These are phyloP conservation scores for Rubroshorea leprosula DNA, from an alignment of 345 rosid genomes.

Conservation along the genomic window DNA sequence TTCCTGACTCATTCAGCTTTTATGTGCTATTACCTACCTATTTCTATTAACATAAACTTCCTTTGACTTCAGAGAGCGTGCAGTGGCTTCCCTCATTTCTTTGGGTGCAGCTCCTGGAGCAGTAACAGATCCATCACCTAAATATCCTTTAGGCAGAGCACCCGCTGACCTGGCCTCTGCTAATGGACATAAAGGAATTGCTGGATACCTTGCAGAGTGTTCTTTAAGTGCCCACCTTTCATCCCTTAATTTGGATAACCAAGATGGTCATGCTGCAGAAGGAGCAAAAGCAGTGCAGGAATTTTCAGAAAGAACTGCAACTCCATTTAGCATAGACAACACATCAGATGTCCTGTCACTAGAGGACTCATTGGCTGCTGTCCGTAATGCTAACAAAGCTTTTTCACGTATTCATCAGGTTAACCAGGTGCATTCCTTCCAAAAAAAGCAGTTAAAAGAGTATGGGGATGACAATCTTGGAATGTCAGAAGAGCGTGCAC, in stretches of 20 bases:
- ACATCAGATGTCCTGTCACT: constrained; percentile 37
- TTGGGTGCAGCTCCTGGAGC: constrained; percentile 81
- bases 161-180: constrained; percentile 85
- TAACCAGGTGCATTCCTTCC: constrained; percentile 89
- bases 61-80: constrained; percentile 55
- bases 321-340: constrained; percentile 30
- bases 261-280: constrained; percentile 21
- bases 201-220: constrained; percentile 88
- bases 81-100: constrained; percentile 70
- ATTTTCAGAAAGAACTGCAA: constrained; percentile 30
- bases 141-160: constrained; percentile 59
- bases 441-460: constrained; percentile 66
- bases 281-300: constrained; percentile 26
- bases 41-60: not conserved
- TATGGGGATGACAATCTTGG: constrained; percentile 44
- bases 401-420: constrained; percentile 87
- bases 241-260: constrained; percentile 48
- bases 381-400: constrained; percentile 79
- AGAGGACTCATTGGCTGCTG: constrained; percentile 76
- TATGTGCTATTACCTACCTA: no score
- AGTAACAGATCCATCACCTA: constrained; percentile 72
- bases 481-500: constrained; percentile 66
- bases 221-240: constrained; percentile 52
- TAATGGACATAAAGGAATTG: constrained; percentile 86
- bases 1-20: not conserved